Evolutionary conservation across 257 asterid genomes (phyloP), one percentile per base, ranked within the genome.

Genomic region (Eustoma russellianum): DNA sequence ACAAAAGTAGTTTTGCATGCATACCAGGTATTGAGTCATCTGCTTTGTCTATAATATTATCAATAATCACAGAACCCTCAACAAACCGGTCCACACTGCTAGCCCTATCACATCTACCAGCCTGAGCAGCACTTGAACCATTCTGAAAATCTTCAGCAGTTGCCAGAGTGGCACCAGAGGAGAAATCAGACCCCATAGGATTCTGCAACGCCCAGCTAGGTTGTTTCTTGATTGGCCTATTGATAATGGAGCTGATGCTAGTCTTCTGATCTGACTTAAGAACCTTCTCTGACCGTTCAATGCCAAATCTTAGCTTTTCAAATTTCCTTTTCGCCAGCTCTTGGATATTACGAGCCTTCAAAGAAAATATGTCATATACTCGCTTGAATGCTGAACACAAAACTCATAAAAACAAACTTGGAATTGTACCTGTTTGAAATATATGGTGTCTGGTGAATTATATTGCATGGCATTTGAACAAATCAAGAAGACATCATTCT

Each of bases 391-490:
- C 35, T 56, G 43, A 56, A 17, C 58, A 33, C 9, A 52, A 33
- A 45, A 28, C 46, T 28, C 55, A 38, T 17, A 60, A 17, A 53
- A 8, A 19, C 48, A 40, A 54, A 19, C 53, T 50, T 15, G 49
- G 49, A 46, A 48, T 24, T 30, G 46, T 78, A 88, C 99, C 87
- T 93, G 99, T 73, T 83, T 88, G 70, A 85, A 28, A 66, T 88
- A 93, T 72, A 93, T 56, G 50, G 99, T 85, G 72, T 83, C 95
- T 1, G 99, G 81, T 33, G 86, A 76, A 78, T 93, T 93, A 73
- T 93, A 93, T 67, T 78, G 86, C 99, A 93, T 93, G 46, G 99
- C 97, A 5, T 93, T 93, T 50, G 95, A 76, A 67, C 99, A 85
- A 66, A 93, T 81, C 63, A 85, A 86, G 66, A 71, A 85, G 56